A percentile compares a stretch with the other conserved stretches of the same genome.
Evolutionary conservation across 495 filamentous ascomycete genomes (phyloP).

Genomic region (Neurospora sp.): DNA sequence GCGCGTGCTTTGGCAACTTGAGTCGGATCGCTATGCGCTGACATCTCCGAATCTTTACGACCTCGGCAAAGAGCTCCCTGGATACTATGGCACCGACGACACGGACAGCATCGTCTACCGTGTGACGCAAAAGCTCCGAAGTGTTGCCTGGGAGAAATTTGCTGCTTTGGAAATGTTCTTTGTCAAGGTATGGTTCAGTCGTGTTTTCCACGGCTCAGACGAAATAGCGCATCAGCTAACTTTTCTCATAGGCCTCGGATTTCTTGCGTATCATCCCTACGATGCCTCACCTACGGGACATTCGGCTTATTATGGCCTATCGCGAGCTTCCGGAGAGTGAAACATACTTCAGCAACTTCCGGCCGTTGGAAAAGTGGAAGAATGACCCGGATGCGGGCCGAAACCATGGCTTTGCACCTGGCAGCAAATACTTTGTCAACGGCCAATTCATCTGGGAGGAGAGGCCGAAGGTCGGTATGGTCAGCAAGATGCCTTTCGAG

Average conservation of each 20-base stretch:
- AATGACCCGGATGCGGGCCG: conserved; percentile 36
- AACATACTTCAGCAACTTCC: conserved; percentile 23
- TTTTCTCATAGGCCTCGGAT: conserved; percentile 48
- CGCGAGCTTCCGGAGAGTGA: conserved; percentile 40
- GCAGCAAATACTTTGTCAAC: conserved; percentile 38
- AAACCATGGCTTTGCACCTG: conserved; percentile 30
- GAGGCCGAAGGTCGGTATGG: conserved; percentile 20
- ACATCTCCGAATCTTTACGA: conserved; percentile 34
- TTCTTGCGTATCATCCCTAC: conserved; percentile 64
- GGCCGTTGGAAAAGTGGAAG: conserved; percentile 39
- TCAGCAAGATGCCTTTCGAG: conserved; percentile 36
- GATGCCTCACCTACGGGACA: conserved; percentile 54
- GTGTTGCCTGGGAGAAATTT: conserved; percentile 39
- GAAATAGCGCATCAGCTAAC: conserved; percentile 15
- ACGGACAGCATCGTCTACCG: conserved; percentile 29
- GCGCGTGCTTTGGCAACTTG: conserved; percentile 36
- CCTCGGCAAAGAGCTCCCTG: conserved; percentile 32
- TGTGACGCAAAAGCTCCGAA: conserved; percentile 28
- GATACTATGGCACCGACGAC: conserved; percentile 31
- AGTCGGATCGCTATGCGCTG: conserved; percentile 39
- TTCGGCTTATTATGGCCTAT: conserved; percentile 46
- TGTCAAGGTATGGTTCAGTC: conserved; percentile 49
- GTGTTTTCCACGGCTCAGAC: neutral
- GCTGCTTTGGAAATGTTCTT: conserved; percentile 58
- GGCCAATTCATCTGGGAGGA: conserved; percentile 35